These are phyloP conservation scores for Boletus vermiculosoides DNA, from an alignment of 768 basidiomycete genomes.

Conservation along the genomic window DNA sequence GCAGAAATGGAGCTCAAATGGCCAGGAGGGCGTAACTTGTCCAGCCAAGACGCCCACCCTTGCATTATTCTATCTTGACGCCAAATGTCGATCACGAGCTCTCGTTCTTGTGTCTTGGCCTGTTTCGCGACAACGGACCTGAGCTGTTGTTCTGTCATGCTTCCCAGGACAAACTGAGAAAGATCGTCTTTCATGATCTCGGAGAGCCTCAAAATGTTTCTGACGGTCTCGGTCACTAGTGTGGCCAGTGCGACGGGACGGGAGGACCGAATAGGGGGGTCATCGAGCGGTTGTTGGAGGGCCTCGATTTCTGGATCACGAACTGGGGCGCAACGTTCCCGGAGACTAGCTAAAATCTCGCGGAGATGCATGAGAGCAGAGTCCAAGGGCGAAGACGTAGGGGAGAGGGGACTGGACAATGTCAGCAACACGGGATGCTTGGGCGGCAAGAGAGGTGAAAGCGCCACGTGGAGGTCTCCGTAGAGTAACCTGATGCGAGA, in stretches of 20 bases:
- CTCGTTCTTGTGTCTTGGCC: constrained; percentile 54
- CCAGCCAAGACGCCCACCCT: constrained; percentile 29
- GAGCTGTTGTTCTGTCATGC: constrained; percentile 65
- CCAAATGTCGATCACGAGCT: constrained; percentile 54
- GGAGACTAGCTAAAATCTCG: constrained; percentile 51
- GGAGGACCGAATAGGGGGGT: constrained; percentile 27
- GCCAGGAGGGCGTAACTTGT: constrained; percentile 1
- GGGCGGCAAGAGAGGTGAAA: constrained; percentile 59
- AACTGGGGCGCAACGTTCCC: constrained; percentile 64
- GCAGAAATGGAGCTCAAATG: constrained; percentile 14
- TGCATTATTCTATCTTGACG: constrained; percentile 27
- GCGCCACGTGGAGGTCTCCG: constrained; percentile 47
- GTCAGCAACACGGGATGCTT: constrained; percentile 48
- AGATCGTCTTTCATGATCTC: constrained; percentile 71
- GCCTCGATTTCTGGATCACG: constrained; percentile 55
- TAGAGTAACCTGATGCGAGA: constrained; percentile 57
- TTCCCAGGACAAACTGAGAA: constrained; percentile 60
- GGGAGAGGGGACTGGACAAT: constrained; percentile 59
- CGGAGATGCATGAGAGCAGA: constrained; percentile 54
- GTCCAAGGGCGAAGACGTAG: constrained; percentile 65
- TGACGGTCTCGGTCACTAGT: constrained; percentile 48
- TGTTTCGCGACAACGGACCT: constrained; percentile 47
- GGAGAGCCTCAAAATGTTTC: constrained; percentile 48
- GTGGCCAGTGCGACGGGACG: constrained; percentile 39
- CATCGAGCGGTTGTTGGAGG: constrained; percentile 38